phyloP scores from a whole-genome alignment of 2,329 filamentous ascomycete species.

The Teratosphaeria pseudoeucalypti region DNA sequence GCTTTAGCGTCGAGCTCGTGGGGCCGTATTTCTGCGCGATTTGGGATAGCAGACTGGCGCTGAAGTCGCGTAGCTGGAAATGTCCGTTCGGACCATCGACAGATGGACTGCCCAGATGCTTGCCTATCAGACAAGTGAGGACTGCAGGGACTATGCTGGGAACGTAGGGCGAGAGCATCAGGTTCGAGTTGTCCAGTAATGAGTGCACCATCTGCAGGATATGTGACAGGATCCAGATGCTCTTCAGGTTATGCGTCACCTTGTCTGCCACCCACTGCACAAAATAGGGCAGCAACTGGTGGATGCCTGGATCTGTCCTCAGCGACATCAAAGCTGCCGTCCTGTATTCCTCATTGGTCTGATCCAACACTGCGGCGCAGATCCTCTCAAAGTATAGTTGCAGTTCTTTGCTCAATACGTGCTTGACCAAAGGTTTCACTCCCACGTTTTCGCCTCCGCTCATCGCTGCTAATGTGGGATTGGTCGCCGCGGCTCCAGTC shows the following conservation, averaged over 20 bases:
- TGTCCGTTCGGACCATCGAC: constrained; percentile 46
- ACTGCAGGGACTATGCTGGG: constrained; percentile 70
- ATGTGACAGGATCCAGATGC: constrained; percentile 76
- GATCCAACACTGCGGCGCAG: constrained; percentile 76
- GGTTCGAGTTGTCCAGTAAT: constrained; percentile 68
- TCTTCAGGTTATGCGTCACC: constrained; percentile 85
- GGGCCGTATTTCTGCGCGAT: constrained; percentile 74
- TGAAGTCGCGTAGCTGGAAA: constrained; percentile 73
- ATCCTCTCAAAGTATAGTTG: constrained; percentile 97
- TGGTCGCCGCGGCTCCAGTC: constrained; percentile 57
- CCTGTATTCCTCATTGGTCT: constrained; percentile 76
- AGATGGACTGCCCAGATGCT: constrained; percentile 56
- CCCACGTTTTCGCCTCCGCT: constrained; percentile 73
- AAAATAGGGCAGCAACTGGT: constrained; percentile 94
- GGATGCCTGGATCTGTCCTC: constrained; percentile 78
- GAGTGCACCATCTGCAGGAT: constrained; percentile 87
- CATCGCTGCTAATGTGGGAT: constrained; percentile 54
- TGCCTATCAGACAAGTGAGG: constrained; percentile 80
- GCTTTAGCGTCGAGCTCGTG: constrained; percentile 70
- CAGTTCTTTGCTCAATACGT: constrained; percentile 89
- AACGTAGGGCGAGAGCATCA: constrained; percentile 64
- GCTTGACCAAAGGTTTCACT: constrained; percentile 86
- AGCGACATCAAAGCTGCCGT: constrained; percentile 78
- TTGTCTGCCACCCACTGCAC: constrained; percentile 93
- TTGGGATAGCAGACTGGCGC: constrained; percentile 68